phyloP scores from a whole-genome alignment of 192 early-diverging fungal species.

The Backusella macrospora region DNA sequence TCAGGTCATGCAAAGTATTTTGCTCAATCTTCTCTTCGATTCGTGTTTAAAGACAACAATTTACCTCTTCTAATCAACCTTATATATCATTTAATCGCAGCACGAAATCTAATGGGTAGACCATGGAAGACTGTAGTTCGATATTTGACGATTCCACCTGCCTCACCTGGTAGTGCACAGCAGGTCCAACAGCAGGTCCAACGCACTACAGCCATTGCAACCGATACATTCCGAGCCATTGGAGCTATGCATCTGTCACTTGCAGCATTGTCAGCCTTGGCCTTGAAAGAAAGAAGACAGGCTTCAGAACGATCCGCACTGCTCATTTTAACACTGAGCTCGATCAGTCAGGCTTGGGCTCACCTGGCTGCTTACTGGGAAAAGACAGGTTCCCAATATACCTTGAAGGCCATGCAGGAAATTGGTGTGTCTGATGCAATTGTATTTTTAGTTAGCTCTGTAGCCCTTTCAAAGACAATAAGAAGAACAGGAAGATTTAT shows the following conservation, averaged over 20 bases:
- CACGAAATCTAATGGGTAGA: slow-evolving; percentile 17
- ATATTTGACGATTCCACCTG: slow-evolving; percentile 21
- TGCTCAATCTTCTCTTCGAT: slow-evolving; percentile 12
- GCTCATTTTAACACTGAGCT: slow-evolving; percentile 22
- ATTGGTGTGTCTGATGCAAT: slow-evolving; percentile 23
- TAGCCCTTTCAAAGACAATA: slow-evolving; percentile 33
- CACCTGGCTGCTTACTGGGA: slow-evolving; percentile 29
- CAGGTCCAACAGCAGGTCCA: background rate
- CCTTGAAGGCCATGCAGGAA: slow-evolving; percentile 29
- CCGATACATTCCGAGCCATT: slow-evolving; percentile 22
- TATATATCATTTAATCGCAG: slow-evolving; percentile 30
- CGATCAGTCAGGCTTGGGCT: slow-evolving; percentile 25
- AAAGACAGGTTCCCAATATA: slow-evolving; percentile 22
- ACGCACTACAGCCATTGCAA: background rate
- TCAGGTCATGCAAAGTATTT: slow-evolving; percentile 10
- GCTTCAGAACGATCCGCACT: slow-evolving; percentile 37
- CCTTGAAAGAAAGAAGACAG: slow-evolving; percentile 27
- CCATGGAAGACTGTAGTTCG: slow-evolving; percentile 17
- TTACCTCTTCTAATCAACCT: slow-evolving; percentile 35
- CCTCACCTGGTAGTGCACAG: background rate
- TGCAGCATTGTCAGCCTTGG: slow-evolving; percentile 13
- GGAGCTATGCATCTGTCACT: slow-evolving; percentile 31
- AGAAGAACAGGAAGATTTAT: slow-evolving; percentile 28
- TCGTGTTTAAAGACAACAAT: slow-evolving; percentile 41
- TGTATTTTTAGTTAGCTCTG: slow-evolving; percentile 18